phyloP scores from a whole-genome alignment of 2,329 filamentous ascomycete genomes.

The Escovopsis sp. region DNA sequence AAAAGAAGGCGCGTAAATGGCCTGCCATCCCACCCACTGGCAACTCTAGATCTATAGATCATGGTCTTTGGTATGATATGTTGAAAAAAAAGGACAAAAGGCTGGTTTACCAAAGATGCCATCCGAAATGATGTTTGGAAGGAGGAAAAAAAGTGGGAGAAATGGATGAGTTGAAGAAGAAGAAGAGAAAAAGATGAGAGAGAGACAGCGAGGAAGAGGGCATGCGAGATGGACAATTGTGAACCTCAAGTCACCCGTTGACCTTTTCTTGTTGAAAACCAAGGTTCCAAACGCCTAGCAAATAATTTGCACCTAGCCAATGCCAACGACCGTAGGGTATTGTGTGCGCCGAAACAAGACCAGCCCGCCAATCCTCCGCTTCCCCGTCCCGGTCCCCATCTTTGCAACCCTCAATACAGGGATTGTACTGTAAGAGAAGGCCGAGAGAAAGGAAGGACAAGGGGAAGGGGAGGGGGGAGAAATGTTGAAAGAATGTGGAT shows the following conservation, averaged over 20 bases:
- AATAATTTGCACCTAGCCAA: constrained; percentile 3
- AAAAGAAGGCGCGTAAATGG: too few relatives aligned
- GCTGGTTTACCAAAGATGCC: too few relatives aligned
- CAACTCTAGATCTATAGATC: too few relatives aligned
- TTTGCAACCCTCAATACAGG: too few relatives aligned
- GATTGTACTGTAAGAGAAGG: background rate
- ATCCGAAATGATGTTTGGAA: background rate
- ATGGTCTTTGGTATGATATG: too few relatives aligned
- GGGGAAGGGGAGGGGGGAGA: too few relatives aligned
- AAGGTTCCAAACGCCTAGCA: constrained; percentile 5
- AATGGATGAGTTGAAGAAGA: too few relatives aligned
- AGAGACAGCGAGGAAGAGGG: constrained; percentile 2
- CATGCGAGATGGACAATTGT: background rate
- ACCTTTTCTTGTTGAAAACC: constrained; percentile 4
- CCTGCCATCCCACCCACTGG: too few relatives aligned
- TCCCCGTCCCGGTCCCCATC: too few relatives aligned
- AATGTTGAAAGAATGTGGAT: too few relatives aligned
- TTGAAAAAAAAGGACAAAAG: constrained; percentile 1
- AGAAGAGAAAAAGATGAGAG: constrained; percentile 7
- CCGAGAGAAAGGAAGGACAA: background rate
- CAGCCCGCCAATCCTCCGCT: background rate
- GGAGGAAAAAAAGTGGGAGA: constrained; percentile 3
- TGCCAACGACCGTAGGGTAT: constrained; percentile 14
- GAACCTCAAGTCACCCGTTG: constrained; percentile 3
- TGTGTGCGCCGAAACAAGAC: constrained; percentile 14